These are phyloP conservation scores for Russula emetica DNA, from an alignment of 768 basidiomycete genomes.

Conservation along the genomic window DNA sequence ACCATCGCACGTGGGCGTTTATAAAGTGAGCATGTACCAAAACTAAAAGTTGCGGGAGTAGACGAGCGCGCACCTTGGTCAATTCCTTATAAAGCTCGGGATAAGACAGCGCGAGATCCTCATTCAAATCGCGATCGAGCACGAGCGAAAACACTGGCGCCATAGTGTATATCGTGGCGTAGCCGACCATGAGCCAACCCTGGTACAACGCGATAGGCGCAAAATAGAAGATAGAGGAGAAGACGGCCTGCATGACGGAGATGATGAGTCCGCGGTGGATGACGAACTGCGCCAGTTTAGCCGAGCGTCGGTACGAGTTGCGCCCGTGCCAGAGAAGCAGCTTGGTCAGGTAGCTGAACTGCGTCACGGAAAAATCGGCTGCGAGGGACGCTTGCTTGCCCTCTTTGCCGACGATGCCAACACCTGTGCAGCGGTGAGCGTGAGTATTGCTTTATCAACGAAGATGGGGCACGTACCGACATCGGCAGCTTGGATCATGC, in stretches of 20 bases:
- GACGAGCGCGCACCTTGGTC: conserved; percentile 63
- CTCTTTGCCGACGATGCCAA: conserved; percentile 98
- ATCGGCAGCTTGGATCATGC: conserved; percentile 99
- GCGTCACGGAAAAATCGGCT: conserved; percentile 96
- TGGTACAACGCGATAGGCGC: conserved; percentile 97
- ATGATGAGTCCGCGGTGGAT: conserved; percentile 97
- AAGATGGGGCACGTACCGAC: conserved; percentile 62
- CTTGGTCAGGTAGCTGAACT: conserved; percentile 94
- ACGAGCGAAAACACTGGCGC: conserved; percentile 97
- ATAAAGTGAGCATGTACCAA: neutral
- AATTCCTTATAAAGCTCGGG: conserved; percentile 98
- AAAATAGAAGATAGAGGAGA: conserved; percentile 89
- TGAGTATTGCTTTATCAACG: neutral
- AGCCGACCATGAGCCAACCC: conserved; percentile 96
- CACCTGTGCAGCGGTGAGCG: conserved; percentile 56
- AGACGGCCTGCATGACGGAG: conserved; percentile 96
- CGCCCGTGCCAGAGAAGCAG: conserved; percentile 98
- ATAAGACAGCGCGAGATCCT: conserved; percentile 91
- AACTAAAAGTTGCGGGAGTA: neutral
- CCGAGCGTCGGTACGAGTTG: conserved; percentile 96
- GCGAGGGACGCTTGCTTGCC: conserved; percentile 99
- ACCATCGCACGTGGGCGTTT: neutral
- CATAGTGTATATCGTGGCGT: conserved; percentile 97
- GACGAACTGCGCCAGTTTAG: conserved; percentile 97
- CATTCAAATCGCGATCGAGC: conserved; percentile 90